Evolutionary conservation across 345 rosid species (phyloP).

Genomic region (Melaleuca quinquenervia): DNA sequence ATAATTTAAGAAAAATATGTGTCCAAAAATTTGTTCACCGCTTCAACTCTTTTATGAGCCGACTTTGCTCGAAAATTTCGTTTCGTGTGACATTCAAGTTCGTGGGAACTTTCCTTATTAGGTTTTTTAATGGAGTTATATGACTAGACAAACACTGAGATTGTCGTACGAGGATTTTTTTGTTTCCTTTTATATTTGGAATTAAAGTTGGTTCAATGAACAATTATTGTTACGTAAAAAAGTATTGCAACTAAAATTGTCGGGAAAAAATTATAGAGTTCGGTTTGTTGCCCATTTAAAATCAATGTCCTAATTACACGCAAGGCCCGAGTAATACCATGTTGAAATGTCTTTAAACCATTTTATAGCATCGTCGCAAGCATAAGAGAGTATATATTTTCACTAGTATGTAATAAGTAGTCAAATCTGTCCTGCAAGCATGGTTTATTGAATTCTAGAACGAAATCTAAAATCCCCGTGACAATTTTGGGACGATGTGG

Average conservation of each 20-base stretch:
- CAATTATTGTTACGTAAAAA: neutral
- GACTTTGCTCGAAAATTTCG: fast-evolving
- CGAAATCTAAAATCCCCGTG: neutral
- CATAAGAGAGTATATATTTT: neutral
- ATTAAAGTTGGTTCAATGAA: neutral
- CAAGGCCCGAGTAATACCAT: neutral
- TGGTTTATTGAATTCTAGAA: neutral
- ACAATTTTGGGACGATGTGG: neutral
- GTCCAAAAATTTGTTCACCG: fast-evolving
- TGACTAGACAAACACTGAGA: fast-evolving
- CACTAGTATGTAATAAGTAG: neutral
- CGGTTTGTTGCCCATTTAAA: neutral
- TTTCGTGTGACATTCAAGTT: neutral
- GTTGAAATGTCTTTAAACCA: too few relatives aligned
- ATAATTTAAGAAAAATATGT: too few relatives aligned
- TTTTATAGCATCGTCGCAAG: neutral
- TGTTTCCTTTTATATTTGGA: neutral
- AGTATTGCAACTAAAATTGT: neutral
- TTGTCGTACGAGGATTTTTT: neutral
- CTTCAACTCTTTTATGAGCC: fast-evolving
- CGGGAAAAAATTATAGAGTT: neutral
- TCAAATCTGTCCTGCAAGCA: neutral
- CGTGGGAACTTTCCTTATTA: neutral
- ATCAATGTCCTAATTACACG: neutral
- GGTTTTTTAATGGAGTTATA: neutral